A percentile compares a stretch with the other conserved stretches of the same genome.
phyloP scores from a whole-genome alignment of 345 rosid genomes.

The Erysimum cheiranthoides region DNA sequence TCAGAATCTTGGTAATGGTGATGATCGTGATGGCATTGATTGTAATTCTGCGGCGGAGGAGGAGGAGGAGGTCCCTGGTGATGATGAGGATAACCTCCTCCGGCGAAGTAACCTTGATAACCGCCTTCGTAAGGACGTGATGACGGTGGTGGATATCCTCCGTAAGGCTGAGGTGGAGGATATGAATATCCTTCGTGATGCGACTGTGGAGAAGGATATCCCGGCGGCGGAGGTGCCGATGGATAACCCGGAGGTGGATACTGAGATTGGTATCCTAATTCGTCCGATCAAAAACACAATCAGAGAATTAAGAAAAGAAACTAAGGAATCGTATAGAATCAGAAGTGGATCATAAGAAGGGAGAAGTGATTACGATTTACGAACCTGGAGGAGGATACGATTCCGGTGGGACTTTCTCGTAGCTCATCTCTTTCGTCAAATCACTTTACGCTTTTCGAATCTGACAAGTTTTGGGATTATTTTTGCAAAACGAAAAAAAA shows the following conservation, averaged over 20 bases:
- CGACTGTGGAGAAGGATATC: conserved; percentile 54
- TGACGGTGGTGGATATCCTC: conserved; percentile 57
- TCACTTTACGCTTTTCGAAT: background rate
- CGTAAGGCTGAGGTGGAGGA: conserved; percentile 57
- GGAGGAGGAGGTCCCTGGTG: conserved; percentile 47
- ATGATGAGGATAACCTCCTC: conserved; percentile 54
- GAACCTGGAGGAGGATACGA: conserved; percentile 71
- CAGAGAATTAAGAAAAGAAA: background rate
- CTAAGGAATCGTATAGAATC: background rate
- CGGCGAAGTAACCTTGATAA: conserved; percentile 79
- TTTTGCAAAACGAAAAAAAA: background rate
- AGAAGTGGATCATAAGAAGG: background rate
- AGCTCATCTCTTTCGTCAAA: conserved; percentile 55
- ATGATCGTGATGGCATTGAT: conserved; percentile 58
- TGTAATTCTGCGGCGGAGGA: conserved; percentile 54
- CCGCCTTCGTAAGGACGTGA: conserved; percentile 58
- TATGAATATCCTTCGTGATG: conserved; percentile 49
- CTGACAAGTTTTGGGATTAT: conserved; percentile 21
- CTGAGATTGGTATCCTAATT: conserved; percentile 62
- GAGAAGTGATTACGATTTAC: background rate
- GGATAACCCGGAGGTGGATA: conserved; percentile 64
- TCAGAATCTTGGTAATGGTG: conserved; percentile 56
- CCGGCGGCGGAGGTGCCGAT: conserved; percentile 61
- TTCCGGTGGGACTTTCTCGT: conserved; percentile 61
- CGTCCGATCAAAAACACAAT: conserved; percentile 16